Evolutionary conservation across 139 green algal genomes (phyloP).

Genomic region (Edaphochlamys debaryana): DNA sequence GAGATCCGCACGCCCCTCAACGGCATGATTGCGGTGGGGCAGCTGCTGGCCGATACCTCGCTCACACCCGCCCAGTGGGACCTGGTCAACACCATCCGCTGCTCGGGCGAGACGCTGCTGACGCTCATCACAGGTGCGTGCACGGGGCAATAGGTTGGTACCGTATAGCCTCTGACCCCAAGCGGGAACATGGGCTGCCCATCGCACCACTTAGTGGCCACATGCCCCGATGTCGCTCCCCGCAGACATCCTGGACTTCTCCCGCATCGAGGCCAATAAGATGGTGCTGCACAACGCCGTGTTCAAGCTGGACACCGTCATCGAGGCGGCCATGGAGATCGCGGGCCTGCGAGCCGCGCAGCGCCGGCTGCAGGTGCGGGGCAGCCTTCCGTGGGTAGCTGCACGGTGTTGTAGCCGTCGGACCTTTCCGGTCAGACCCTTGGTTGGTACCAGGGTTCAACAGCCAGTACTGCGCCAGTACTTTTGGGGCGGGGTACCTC

Average conservation of each 20-base stretch:
- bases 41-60: constrained; percentile 82
- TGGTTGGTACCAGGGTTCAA: no score
- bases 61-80: constrained; percentile 82
- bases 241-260: constrained; percentile 92
- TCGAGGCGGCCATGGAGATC: constrained; percentile 90
- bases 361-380: constrained; percentile 76
- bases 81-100: constrained; percentile 84
- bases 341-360: constrained; percentile 76
- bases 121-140: constrained; percentile 78
- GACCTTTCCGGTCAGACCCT: no score
- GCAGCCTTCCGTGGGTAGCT: no score
- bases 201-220: no score
- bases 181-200: no score
- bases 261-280: constrained; percentile 88
- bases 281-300: constrained; percentile 66
- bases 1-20: constrained; percentile 96
- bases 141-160: no score
- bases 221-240: no score
- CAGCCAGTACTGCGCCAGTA: no score
- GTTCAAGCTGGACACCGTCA: constrained; percentile 80
- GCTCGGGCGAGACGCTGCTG: constrained; percentile 85
- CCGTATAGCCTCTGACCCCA: no score
- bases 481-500: no score
- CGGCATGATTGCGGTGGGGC: constrained; percentile 92
- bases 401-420: no score